phyloP scores from a whole-genome alignment of 257 asterid species.

The Salvia hispanica region DNA sequence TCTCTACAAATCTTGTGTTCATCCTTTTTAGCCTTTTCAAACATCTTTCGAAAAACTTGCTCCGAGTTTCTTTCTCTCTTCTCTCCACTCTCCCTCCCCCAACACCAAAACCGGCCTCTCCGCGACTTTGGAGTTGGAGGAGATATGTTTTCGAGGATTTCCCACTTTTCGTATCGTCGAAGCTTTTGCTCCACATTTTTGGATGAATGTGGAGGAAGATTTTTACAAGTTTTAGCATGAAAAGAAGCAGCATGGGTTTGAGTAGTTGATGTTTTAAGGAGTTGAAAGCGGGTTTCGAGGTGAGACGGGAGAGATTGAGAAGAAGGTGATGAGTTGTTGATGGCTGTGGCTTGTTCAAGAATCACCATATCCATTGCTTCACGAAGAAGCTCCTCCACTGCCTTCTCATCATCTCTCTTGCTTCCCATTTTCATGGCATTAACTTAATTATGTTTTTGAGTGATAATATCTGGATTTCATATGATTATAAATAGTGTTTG shows the following conservation, averaged over 20 bases:
- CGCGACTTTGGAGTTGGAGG: background rate
- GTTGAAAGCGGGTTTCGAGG: too few relatives aligned
- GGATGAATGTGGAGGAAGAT: too few relatives aligned
- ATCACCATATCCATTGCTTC: constrained; percentile 12
- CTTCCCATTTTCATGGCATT: background rate
- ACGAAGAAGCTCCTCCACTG: background rate
- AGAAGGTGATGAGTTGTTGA: background rate
- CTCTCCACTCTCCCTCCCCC: background rate
- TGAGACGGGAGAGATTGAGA: background rate
- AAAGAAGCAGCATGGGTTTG: too few relatives aligned
- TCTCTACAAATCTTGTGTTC: background rate
- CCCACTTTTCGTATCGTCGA: background rate
- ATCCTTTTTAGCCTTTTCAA: background rate
- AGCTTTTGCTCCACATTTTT: background rate
- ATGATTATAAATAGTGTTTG: too few relatives aligned
- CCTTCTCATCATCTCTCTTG: constrained; percentile 1
- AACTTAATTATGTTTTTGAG: background rate
- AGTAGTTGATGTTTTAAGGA: too few relatives aligned
- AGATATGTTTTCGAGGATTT: background rate
- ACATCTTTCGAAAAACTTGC: background rate
- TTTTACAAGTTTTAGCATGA: too few relatives aligned
- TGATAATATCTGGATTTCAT: background rate
- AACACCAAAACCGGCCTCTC: background rate
- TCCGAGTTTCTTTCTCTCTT: background rate
- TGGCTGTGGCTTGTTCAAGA: background rate